Conservation (phyloP, 2,329 filamentous ascomycete genomes). For the Blastomyces gilchristii region DNA sequence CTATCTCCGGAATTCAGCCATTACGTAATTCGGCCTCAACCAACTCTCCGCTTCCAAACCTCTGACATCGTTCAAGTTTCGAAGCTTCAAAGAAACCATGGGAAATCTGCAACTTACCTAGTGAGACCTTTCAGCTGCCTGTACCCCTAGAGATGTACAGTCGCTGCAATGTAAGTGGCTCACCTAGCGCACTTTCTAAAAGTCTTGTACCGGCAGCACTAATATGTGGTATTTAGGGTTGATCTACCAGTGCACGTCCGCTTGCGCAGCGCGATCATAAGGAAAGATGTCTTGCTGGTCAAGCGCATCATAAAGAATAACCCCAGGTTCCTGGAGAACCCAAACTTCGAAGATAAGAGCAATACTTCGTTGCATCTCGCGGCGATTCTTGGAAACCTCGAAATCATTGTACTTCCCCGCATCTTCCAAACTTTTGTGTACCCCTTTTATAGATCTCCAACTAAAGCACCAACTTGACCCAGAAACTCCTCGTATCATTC, state of each 20-base stretch:
- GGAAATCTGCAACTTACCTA: neutral
- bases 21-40: neutral
- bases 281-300: slow-evolving; percentile 62
- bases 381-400: slow-evolving; percentile 58
- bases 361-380: slow-evolving; percentile 80
- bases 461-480: neutral
- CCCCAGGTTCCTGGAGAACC: slow-evolving; percentile 63
- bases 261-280: slow-evolving; percentile 69
- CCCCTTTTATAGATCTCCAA: neutral
- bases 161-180: slow-evolving; percentile 1
- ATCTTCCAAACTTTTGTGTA: neutral
- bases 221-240: slow-evolving; percentile 13
- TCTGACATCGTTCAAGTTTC: neutral
- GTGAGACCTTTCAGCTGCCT: neutral
- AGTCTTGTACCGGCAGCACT: neutral
- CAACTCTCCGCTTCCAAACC: neutral
- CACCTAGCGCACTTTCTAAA: too few species aligned
- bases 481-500: slow-evolving; percentile 57
- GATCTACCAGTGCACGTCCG: slow-evolving; percentile 50
- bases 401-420: slow-evolving; percentile 45
- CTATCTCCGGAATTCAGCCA: neutral
- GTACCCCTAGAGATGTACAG: neutral
- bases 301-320: slow-evolving; percentile 65
- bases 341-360: slow-evolving; percentile 62
- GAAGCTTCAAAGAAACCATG: slow-evolving; percentile 1